Percentiles rank a stretch among this genome's conserved stretches.
phyloP scores from a whole-genome alignment of 2,329 filamentous ascomycete species.

The Aspergillus versicolor region DNA sequence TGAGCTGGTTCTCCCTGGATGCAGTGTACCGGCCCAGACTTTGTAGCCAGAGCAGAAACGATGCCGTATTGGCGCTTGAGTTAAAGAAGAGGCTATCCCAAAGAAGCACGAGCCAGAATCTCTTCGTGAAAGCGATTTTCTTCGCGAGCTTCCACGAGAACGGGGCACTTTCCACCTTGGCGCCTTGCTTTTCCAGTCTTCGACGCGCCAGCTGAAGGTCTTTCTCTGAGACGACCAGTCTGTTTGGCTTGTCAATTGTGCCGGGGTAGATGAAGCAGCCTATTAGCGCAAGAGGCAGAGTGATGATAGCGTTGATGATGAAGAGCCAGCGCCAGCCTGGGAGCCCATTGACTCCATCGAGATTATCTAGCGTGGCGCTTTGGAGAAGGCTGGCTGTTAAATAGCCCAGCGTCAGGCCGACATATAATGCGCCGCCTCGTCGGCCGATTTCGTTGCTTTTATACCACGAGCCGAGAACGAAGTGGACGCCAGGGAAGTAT shows the following conservation, averaged over 20 bases:
- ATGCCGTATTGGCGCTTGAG: not conserved
- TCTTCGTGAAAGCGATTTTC: conserved; percentile 40
- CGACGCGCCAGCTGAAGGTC: conserved; percentile 25
- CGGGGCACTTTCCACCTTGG: not conserved
- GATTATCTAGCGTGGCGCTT: conserved; percentile 22
- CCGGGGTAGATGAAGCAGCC: conserved; percentile 25
- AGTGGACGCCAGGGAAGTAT: conserved; percentile 25
- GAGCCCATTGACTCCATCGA: conserved; percentile 22
- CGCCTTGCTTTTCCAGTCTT: conserved; percentile 36
- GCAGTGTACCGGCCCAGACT: conserved; percentile 32
- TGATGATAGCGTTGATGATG: conserved; percentile 28
- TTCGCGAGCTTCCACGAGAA: conserved; percentile 32
- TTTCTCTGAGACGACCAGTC: conserved; percentile 23
- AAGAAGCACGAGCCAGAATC: conserved; percentile 33
- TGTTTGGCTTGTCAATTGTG: conserved; percentile 21
- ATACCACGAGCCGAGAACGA: conserved; percentile 28
- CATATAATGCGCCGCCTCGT: conserved; percentile 24
- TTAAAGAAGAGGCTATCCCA: conserved; percentile 5
- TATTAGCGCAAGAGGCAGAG: conserved; percentile 23
- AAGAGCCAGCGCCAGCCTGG: conserved; percentile 31
- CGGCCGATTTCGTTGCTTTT: conserved; percentile 25
- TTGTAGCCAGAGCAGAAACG: conserved; percentile 39
- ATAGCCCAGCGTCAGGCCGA: conserved; percentile 20
- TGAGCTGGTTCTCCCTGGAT: not conserved
- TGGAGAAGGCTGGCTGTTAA: conserved; percentile 26